These are phyloP conservation scores for Coniochaeta sp. DNA, from an alignment of 2,329 filamentous ascomycete genomes.

Conservation along the genomic window DNA sequence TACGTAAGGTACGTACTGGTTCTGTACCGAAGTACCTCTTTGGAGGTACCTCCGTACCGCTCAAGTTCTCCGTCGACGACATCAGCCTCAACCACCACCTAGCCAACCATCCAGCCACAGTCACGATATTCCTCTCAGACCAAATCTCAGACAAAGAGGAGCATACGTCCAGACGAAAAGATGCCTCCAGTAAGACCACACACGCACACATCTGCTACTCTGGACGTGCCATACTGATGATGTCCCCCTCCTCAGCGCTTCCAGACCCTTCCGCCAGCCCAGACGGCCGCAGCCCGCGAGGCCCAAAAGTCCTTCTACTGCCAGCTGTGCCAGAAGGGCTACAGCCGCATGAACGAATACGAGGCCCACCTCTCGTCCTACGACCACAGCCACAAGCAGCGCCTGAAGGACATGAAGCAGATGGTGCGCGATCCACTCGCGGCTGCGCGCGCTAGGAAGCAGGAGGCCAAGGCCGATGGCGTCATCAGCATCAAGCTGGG, in stretches of 20 bases:
- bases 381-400: conserved; percentile 91
- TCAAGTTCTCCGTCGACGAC: too few species aligned
- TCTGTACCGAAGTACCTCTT: too few species aligned
- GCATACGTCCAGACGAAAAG: conserved; percentile 11
- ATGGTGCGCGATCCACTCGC: conserved; percentile 67
- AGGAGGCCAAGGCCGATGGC: conserved; percentile 63
- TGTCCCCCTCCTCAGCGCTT: conserved; percentile 33
- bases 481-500: conserved; percentile 61
- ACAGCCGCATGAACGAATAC: conserved; percentile 91
- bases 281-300: conserved; percentile 61
- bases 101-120: too few species aligned
- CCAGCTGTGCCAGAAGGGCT: conserved; percentile 86
- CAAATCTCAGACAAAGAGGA: background rate
- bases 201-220: conserved; percentile 5
- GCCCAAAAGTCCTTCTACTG: conserved; percentile 78
- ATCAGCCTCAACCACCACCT: too few species aligned
- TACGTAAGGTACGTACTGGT: too few species aligned
- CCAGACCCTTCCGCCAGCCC: conserved; percentile 50
- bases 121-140: too few species aligned
- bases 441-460: conserved; percentile 56
- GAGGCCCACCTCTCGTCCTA: conserved; percentile 92
- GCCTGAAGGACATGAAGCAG: conserved; percentile 80
- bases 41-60: too few species aligned
- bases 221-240: background rate
- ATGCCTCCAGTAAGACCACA: conserved; percentile 49